Conservation (phyloP, 139 green algal genomes). For the Closterium sp. region DNA sequence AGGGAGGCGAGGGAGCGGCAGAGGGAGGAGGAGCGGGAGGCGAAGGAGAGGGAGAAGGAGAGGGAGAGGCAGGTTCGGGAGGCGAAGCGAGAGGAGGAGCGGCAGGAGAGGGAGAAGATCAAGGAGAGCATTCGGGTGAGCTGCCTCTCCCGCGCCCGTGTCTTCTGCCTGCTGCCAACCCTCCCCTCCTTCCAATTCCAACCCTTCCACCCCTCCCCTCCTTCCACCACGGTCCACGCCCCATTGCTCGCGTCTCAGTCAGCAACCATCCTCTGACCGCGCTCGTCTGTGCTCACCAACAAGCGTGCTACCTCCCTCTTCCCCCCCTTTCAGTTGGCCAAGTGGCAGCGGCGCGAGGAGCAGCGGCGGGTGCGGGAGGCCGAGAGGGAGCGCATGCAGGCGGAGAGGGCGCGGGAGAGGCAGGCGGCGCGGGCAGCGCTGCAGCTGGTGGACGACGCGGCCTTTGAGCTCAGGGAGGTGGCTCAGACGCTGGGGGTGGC, state of each 20-base stretch:
- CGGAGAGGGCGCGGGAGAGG: slow-evolving; percentile 8
- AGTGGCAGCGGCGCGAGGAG: slow-evolving; percentile 18
- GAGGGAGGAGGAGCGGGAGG: slow-evolving; percentile 35
- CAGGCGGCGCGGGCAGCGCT: slow-evolving; percentile 4
- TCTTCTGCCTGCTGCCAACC: neutral
- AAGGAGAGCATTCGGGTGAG: slow-evolving; percentile 23
- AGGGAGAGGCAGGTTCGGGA: slow-evolving; percentile 40
- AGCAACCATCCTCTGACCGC: no score
- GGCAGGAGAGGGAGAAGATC: slow-evolving; percentile 9
- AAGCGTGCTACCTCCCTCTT: no score
- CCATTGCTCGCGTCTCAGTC: no score
- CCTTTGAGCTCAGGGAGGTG: slow-evolving; percentile 33
- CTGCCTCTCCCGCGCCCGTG: no score
- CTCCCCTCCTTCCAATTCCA: no score
- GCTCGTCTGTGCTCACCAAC: no score
- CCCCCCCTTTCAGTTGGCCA: no score
- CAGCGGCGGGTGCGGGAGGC: slow-evolving; percentile 12
- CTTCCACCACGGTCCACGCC: no score
- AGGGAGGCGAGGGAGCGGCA: slow-evolving; percentile 31
- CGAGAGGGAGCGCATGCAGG: slow-evolving; percentile 8
- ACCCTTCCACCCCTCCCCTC: no score
- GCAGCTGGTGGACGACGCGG: slow-evolving; percentile 40
- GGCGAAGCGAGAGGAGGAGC: slow-evolving; percentile 26
- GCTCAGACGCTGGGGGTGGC: neutral
- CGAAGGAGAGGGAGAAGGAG: slow-evolving; percentile 33